These are phyloP conservation scores for Xerocomus potaroensis DNA, from an alignment of 768 basidiomycete genomes.

Conservation along the genomic window DNA sequence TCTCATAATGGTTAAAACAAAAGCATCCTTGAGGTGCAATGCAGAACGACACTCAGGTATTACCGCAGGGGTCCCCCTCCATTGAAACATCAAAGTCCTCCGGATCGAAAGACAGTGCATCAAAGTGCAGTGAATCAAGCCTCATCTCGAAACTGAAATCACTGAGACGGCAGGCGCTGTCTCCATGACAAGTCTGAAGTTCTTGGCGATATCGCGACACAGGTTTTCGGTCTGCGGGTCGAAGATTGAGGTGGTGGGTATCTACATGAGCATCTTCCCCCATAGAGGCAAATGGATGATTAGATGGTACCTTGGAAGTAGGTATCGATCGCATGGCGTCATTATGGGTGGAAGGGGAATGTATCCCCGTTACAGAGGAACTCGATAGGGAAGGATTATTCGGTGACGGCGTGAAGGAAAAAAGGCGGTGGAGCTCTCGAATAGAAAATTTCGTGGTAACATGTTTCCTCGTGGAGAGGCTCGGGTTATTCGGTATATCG, in stretches of 20 bases:
- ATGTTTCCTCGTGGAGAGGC: conserved; percentile 29
- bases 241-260: conserved; percentile 17
- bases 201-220: conserved; percentile 2
- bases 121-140: conserved; percentile 72
- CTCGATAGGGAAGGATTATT: conserved; percentile 2
- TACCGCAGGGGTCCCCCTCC: conserved; percentile 17
- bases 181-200: neutral
- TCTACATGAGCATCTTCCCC: conserved; percentile 16
- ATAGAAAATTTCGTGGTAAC: conserved; percentile 32
- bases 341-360: neutral
- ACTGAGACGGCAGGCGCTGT: conserved; percentile 15
- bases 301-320: conserved; percentile 11
- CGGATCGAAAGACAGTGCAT: conserved; percentile 62
- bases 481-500: conserved; percentile 22
- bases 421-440: conserved; percentile 34
- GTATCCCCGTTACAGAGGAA: too few species aligned
- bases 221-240: conserved; percentile 16
- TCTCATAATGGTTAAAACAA: conserved; percentile 1
- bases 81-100: conserved; percentile 42
- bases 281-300: conserved; percentile 15
- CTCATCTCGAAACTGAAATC: conserved; percentile 59
- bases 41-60: conserved; percentile 3
- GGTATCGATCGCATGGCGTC: conserved; percentile 7
- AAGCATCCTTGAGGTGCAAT: neutral
- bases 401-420: conserved; percentile 24